Evolutionary conservation across 306 rosid genomes (phyloP), one percentile per base, ranked within the genome.

Genomic region (Vigna radiata): DNA sequence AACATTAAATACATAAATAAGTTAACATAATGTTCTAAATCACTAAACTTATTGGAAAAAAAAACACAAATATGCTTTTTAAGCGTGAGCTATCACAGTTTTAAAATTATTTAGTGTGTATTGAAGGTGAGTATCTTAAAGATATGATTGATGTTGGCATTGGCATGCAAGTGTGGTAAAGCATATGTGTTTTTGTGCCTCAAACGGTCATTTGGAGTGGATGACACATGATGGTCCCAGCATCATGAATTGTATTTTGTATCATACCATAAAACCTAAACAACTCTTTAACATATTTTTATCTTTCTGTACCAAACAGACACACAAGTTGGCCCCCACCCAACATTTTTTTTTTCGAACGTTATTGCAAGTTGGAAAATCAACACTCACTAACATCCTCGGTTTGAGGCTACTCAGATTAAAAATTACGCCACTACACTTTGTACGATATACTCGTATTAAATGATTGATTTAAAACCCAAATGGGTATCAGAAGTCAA

Each of bases 201-300:
- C 67, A 60, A 60, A 60, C 67, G 67, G 67, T 60, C 37, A 29
- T 15, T 60, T 29, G 44, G 23, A 60, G 44, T 60, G 66, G 19
- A 29, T 60, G 21, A 27, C 43, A 60, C 6, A 31, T 60, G 67
- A 60, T 60, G 67, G 67, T 60, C 67, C 67, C 67, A 60, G 44
- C 67, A 60, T 31, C 21, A 31, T 29, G 44, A 31, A 60, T 60
- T 31, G 44, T 60, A 60, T 60, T 60, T 59, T 2, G 65, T 59
- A 59, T 59, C 17, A 0, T 6, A 31, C 21, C 1, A 31, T 16
- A 60, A 29, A 31, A 29, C 67, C 67, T 60, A 60, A 60, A 60
- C 19, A 15, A 60, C 44, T 60, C 13, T 15, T 60, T 5, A 31
- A 60, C 44, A 29, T 4, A 60, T 29, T 60, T 60, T 60, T 14